Conservation (phyloP, 2,329 filamentous ascomycete species). For the Parafenestella ontariensis region DNA sequence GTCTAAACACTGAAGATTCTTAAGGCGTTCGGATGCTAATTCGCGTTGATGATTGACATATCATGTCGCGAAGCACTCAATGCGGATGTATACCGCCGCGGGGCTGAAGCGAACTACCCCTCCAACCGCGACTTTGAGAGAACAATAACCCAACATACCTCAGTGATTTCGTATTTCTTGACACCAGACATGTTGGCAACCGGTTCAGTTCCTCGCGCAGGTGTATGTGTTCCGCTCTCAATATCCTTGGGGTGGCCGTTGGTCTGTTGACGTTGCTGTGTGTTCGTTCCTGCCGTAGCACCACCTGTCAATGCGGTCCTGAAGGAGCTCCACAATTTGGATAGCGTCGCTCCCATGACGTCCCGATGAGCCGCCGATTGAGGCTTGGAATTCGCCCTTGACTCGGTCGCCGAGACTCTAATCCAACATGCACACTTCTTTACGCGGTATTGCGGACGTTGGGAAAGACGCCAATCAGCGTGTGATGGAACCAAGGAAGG, state of each 20-base stretch:
- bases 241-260: slow-evolving; percentile 18
- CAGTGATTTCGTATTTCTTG: slow-evolving; percentile 45
- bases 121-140: slow-evolving; percentile 17
- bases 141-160: slow-evolving; percentile 36
- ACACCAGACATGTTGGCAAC: slow-evolving; percentile 34
- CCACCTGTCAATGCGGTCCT: slow-evolving; percentile 27
- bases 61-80: slow-evolving; percentile 6
- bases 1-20: no score
- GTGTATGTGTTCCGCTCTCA: slow-evolving; percentile 22
- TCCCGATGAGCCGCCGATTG: slow-evolving; percentile 31
- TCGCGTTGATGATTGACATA: not conserved
- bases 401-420: slow-evolving; percentile 2
- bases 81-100: slow-evolving; percentile 26
- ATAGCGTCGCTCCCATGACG: slow-evolving; percentile 43
- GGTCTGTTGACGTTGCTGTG: slow-evolving; percentile 18
- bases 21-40: no score
- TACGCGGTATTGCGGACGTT: slow-evolving; percentile 2
- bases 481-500: not conserved
- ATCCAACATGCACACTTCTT: slow-evolving; percentile 6
- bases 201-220: slow-evolving; percentile 16
- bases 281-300: slow-evolving; percentile 13
- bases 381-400: slow-evolving; percentile 7
- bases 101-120: slow-evolving; percentile 35
- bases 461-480: slow-evolving; percentile 6
- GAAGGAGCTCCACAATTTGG: slow-evolving; percentile 43